phyloP scores from a whole-genome alignment of 768 basidiomycete species.

The Tephrocybe sp. region DNA sequence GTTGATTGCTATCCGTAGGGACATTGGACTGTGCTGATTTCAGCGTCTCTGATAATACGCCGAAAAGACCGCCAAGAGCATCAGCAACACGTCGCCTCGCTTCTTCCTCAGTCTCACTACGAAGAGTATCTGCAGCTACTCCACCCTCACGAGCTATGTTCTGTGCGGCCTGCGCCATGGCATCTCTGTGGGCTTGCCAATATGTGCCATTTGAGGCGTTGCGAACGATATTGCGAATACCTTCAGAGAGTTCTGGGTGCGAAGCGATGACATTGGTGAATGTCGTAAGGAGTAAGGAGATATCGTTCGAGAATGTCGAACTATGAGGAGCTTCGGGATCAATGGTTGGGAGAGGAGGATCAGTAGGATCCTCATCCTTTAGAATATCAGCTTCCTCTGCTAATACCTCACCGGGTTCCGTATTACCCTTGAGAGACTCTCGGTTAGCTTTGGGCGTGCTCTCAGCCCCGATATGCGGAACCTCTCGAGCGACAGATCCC shows the following conservation, averaged over 20 bases:
- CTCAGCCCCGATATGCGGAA: slow-evolving; percentile 22
- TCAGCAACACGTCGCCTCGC: slow-evolving; percentile 63
- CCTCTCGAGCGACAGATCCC: slow-evolving; percentile 6
- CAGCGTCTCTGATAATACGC: slow-evolving; percentile 41
- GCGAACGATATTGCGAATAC: slow-evolving; percentile 57
- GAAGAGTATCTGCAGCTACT: slow-evolving; percentile 40
- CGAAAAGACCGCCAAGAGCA: slow-evolving; percentile 57
- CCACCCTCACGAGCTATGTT: slow-evolving; percentile 47
- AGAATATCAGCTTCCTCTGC: slow-evolving; percentile 1
- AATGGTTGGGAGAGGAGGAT: slow-evolving; percentile 51
- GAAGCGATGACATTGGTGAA: slow-evolving; percentile 53
- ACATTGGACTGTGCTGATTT: not conserved
- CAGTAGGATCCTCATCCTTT: slow-evolving; percentile 20
- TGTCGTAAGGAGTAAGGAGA: slow-evolving; percentile 57
- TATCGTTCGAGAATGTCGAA: slow-evolving; percentile 52
- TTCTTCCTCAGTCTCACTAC: slow-evolving; percentile 56
- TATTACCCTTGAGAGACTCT: slow-evolving; percentile 10
- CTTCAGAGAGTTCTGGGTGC: slow-evolving; percentile 73
- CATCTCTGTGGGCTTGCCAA: slow-evolving; percentile 62
- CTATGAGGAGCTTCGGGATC: slow-evolving; percentile 25
- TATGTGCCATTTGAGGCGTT: slow-evolving; percentile 67
- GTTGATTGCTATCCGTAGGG: not conserved
- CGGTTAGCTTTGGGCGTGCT: slow-evolving; percentile 33
- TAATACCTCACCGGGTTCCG: not conserved
- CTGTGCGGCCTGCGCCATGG: slow-evolving; percentile 55